A percentile compares a stretch with the other conserved stretches of the same genome.
Conservation (phyloP, 768 basidiomycete species). For the Mycena galopus region DNA sequence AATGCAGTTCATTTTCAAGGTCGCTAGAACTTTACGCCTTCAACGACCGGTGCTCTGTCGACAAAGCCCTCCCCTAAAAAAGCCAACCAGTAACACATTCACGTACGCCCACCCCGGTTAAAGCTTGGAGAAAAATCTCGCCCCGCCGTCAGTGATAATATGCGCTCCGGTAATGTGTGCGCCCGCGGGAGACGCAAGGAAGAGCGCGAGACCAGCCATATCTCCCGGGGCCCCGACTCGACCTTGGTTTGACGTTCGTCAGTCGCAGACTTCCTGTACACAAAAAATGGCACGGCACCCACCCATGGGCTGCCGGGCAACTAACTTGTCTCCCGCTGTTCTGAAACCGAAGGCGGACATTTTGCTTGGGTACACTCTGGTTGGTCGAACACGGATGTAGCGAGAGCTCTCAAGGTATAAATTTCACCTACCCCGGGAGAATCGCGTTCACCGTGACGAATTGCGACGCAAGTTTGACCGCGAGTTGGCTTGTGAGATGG, state of each 20-base stretch:
- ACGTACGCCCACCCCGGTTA: not conserved
- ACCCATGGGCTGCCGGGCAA: slow-evolving; percentile 75
- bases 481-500: slow-evolving; percentile 81
- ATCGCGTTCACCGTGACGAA: slow-evolving; percentile 90
- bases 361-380: slow-evolving; percentile 82
- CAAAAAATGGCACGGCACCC: slow-evolving; percentile 58
- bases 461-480: slow-evolving; percentile 69
- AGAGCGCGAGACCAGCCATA: slow-evolving; percentile 78
- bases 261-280: not conserved
- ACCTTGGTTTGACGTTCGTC: slow-evolving; percentile 57
- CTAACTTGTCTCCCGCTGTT: slow-evolving; percentile 65
- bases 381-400: not conserved
- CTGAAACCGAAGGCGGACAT: slow-evolving; percentile 85
- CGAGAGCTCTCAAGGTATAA: not conserved
- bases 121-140: slow-evolving; percentile 40
- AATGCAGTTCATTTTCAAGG: no score
- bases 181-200: slow-evolving; percentile 78
- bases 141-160: slow-evolving; percentile 79
- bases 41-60: no score
- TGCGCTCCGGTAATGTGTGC: slow-evolving; percentile 83
- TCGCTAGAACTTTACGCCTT: no score
- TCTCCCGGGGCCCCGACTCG: slow-evolving; percentile 76
- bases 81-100: not conserved
- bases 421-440: slow-evolving; percentile 72
- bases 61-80: no score